Percentiles rank a stretch among this genome's conserved stretches.
Conservation (phyloP, 1,284 basidiomycete genomes). For the Trichosporon sp. region DNA sequence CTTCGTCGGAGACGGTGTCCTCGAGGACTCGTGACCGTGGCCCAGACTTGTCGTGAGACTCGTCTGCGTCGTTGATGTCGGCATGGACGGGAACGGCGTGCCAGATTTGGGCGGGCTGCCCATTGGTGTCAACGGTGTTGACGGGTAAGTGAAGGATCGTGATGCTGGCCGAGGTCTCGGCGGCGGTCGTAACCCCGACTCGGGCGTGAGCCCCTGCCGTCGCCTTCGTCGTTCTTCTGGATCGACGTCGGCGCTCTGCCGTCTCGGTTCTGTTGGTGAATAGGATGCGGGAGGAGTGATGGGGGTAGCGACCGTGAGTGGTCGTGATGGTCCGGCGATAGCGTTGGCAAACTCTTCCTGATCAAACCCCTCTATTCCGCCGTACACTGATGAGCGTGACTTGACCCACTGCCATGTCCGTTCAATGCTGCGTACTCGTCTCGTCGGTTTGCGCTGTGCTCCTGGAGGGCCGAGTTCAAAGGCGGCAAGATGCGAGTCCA, state of each 20-base stretch:
- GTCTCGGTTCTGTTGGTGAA: background rate
- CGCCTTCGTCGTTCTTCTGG: conserved; percentile 15
- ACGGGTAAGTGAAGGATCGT: conserved; percentile 5
- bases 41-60: background rate
- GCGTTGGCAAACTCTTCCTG: background rate
- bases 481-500: conserved; percentile 17
- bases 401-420: conserved; percentile 22
- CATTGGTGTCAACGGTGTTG: background rate
- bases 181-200: conserved; percentile 15
- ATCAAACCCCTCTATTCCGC: conserved; percentile 9
- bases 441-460: conserved; percentile 14
- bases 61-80: background rate
- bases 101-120: background rate
- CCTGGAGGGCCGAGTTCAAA: conserved; percentile 20
- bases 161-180: conserved; percentile 8
- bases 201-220: conserved; percentile 16
- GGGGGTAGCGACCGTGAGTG: conserved; percentile 9
- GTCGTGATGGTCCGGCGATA: conserved; percentile 4
- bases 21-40: background rate
- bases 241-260: conserved; percentile 8
- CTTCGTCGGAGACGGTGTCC: background rate
- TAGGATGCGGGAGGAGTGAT: background rate
- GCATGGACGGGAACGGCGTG: background rate
- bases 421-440: conserved; percentile 18
- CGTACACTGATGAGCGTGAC: conserved; percentile 19